phyloP scores from a whole-genome alignment of 2,329 filamentous ascomycete genomes.

The Helotiales sp. region DNA sequence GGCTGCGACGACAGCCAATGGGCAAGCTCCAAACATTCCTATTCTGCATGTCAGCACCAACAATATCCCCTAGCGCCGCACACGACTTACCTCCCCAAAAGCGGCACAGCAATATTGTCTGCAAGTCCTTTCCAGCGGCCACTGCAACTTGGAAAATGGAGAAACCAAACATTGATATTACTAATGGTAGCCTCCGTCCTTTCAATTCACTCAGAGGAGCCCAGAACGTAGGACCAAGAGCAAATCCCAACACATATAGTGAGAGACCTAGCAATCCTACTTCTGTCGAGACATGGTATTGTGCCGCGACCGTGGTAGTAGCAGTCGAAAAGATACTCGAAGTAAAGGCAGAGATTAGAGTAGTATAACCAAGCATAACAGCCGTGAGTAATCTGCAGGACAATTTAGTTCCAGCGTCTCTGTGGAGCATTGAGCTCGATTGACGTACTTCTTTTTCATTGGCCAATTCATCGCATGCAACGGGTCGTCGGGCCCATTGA shows the following conservation, averaged over 20 bases:
- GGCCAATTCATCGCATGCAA: constrained; percentile 89
- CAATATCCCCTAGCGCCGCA: not conserved
- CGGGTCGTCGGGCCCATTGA: constrained; percentile 80
- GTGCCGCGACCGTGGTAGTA: constrained; percentile 52
- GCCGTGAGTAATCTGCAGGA: constrained; percentile 56
- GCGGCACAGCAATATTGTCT: constrained; percentile 68
- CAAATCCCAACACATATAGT: constrained; percentile 71
- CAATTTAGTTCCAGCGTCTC: constrained; percentile 33
- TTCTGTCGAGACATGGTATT: constrained; percentile 62
- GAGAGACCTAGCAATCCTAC: constrained; percentile 66
- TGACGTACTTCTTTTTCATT: constrained; percentile 68
- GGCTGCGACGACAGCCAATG: constrained; percentile 67
- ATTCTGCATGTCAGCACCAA: constrained; percentile 11
- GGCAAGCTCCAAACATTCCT: constrained; percentile 66
- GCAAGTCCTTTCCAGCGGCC: constrained; percentile 66
- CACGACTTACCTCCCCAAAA: constrained; percentile 66
- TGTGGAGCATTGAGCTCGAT: constrained; percentile 12
- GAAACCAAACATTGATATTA: constrained; percentile 67
- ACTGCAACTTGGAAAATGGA: constrained; percentile 66
- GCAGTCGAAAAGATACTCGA: constrained; percentile 75
- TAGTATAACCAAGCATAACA: constrained; percentile 71
- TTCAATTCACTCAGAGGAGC: constrained; percentile 72
- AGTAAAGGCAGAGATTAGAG: constrained; percentile 69
- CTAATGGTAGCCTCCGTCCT: constrained; percentile 63
- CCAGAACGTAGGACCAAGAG: constrained; percentile 70